Base-by-base conservation (phyloP, 2,329 filamentous ascomycete genomes). In the Penicillium capsulatum region DNA sequence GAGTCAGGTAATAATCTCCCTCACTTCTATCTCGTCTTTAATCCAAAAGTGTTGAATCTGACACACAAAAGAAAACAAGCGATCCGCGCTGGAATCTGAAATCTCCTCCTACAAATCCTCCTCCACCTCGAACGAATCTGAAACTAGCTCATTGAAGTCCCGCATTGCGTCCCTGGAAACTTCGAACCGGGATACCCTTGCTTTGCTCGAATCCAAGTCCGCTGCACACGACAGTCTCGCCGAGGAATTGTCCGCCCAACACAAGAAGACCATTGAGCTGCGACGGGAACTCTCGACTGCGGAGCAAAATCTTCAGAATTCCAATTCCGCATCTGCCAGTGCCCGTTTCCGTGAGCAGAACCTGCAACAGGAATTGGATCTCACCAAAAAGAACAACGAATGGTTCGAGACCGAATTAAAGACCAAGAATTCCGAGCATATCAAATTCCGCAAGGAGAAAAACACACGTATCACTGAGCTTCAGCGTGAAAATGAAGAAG, bases 361-460 rank as follows among this genome's bases (percentile, higher is more conserved):
- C 19, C 72, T 97, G 9, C 83, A 92, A 64, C 90, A 96, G 63
- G 90, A 97, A 63, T 76, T 97, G 24, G 88, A 94, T 29, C 74
- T 94, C 40, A 80, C 91, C 13, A 89, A 88, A 61, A 85, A 84
- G 57, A 95, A 89, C 69, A 86, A 87, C 50, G 91, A 97, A 55
- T 98, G 89, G 86, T 84, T 92, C 40, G 88, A 96, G 59, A 81
- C 76, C 29, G 92, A 98, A 64, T 76, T 97, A 15, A 91, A 94
- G 70, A 90, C 86, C 0, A 94, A 95, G 69, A 83, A 79, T 46
- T 79, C 83, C 7, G 92, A 98, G 61, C 81, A 88, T 33, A 78
- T 91, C 51, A 95, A 90, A 59, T 91, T 86, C 66, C 81, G 92
- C 48, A 97, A 95, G 61, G 92, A 98, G 61, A 97, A 96, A 74